A percentile compares a stretch with the other conserved stretches of the same genome.
Conservation (phyloP, 164 flowering plant genomes). For the Magnolia changhungtana region DNA sequence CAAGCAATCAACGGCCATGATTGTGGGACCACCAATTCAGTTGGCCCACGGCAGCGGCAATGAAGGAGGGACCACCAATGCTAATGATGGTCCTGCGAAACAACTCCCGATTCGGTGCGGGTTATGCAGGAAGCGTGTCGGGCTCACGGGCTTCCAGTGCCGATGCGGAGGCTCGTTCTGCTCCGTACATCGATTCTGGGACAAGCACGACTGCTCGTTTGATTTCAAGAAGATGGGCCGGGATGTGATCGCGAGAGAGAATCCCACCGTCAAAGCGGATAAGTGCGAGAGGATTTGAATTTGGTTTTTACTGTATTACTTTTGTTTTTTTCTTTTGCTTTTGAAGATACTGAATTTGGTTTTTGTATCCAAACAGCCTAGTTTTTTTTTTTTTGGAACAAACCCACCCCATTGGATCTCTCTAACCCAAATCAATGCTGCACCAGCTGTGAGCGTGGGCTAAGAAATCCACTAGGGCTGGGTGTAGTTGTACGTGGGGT, state of each 20-base stretch:
- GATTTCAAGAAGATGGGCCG: conserved; percentile 59
- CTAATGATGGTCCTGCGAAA: neutral
- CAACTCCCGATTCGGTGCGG: conserved; percentile 36
- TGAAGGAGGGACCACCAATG: neutral
- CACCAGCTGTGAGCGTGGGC: no score
- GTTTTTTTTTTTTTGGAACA: no score
- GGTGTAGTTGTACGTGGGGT: no score
- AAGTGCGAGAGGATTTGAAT: conserved; percentile 49
- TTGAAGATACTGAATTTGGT: no score
- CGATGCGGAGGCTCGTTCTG: conserved; percentile 65
- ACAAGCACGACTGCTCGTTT: conserved; percentile 51
- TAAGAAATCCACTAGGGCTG: no score
- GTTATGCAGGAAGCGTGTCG: conserved; percentile 50
- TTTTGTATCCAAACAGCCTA: no score
- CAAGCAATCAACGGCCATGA: conserved; percentile 1
- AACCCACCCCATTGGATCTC: no score
- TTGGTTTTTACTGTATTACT: neutral
- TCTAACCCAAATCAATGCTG: no score
- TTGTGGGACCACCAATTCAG: neutral
- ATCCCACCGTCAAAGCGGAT: conserved; percentile 59
- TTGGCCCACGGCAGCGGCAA: neutral
- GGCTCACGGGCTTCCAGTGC: conserved; percentile 62
- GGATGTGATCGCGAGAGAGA: conserved; percentile 57
- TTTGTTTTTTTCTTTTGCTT: no score
- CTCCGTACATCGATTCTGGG: conserved; percentile 53